Conservation (phyloP, 1,139 yeast genomes). For the Kodamaea ohmeri region DNA sequence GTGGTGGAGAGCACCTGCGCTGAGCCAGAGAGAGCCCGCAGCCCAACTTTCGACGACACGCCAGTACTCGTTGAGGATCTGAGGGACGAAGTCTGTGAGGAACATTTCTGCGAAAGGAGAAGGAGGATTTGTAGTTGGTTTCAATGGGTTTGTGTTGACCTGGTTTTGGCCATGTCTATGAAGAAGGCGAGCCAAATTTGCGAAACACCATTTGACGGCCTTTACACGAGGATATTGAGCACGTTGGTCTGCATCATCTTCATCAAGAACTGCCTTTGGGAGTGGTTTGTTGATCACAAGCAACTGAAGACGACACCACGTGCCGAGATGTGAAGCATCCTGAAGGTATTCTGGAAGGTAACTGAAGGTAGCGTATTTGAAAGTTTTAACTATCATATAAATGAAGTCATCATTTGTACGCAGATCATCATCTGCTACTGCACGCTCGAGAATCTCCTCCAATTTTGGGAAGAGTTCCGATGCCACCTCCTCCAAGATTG, state of each 20-base stretch:
- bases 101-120: conserved; percentile 46
- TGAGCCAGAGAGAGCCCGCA: conserved; percentile 53
- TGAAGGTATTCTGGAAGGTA: conserved; percentile 59
- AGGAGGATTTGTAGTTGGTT: conserved; percentile 7
- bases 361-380: conserved; percentile 59
- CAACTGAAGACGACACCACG: conserved; percentile 65
- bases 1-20: conserved; percentile 59
- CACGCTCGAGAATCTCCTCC: conserved; percentile 48
- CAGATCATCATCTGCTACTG: conserved; percentile 27
- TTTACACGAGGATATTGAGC: conserved; percentile 50
- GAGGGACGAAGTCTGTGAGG: conserved; percentile 56
- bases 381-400: conserved; percentile 60
- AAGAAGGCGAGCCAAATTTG: conserved; percentile 59
- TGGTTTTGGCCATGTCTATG: conserved; percentile 48
- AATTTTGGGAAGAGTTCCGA: conserved; percentile 53
- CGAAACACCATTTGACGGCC: conserved; percentile 72
- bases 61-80: conserved; percentile 58
- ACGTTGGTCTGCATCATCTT: conserved; percentile 35
- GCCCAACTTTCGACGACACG: conserved; percentile 60
- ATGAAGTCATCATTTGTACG: conserved; percentile 52
- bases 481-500: conserved; percentile 47
- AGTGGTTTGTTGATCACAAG: conserved; percentile 47
- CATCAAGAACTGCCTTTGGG: conserved; percentile 36
- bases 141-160: conserved; percentile 26
- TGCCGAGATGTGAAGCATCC: conserved; percentile 49